Base-by-base conservation (phyloP, 805 yeast species). In the Saccharomycopsis sp. region DNA sequence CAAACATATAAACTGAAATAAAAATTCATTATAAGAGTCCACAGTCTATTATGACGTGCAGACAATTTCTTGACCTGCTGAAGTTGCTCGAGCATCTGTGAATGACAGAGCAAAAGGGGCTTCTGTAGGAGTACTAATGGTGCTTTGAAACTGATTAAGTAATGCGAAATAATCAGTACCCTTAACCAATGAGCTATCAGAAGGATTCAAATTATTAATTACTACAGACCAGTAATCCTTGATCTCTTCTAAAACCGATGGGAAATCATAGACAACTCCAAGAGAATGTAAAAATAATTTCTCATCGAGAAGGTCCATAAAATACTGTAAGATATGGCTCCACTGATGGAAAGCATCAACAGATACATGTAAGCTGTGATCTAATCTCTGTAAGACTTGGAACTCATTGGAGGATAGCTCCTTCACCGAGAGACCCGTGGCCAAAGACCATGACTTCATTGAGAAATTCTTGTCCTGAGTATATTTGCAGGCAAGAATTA, bases 401-500 rank as follows among this genome's bases (percentile, higher is more conserved):
- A 77, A 65, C 70, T 89, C 96, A 58, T 83, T 70, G 3, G 61
- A 59, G 60, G 74, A 76, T 56, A 89, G 72, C 59, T 81, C 84
- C 29, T 68, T 63, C 2, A 79, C 66, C 22, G 80, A 67, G 47
- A 87, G 75, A 0, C 96, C 94, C 38, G 89, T 80, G 54, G 89
- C 84, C 67, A 82, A 80, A 55, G 86, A 75, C 96, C 96, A 89
- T 3, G 87, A 80, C 62, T 76, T 78, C 64, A 86, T 77, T 34
- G 87, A 76, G 70, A 81, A 87, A 67, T 85, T 86, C 55, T 82
- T 80, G 70, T 89, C 96, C 67, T 84, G 89, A 60, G 79, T 75
- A 69, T 83, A 87, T 68, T 89, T 89, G 56, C 85, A 80, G 2
- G 94, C 84, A 44, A 89, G 73, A 56, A 89, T 86, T 56, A 89